Evolutionary conservation across 768 basidiomycete genomes (phyloP).

Genomic region (Tricholoma terreum): DNA sequence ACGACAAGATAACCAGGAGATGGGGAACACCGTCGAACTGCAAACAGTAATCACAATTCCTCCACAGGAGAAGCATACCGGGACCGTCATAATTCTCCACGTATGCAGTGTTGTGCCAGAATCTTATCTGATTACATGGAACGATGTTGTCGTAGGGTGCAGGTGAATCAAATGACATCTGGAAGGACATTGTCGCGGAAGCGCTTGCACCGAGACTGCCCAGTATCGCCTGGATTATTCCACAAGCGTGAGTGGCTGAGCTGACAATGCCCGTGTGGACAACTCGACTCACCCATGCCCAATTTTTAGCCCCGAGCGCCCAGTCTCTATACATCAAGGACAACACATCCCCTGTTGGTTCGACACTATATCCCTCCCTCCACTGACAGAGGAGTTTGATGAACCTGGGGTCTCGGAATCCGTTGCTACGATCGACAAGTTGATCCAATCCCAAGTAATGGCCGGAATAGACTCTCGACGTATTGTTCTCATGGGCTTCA

Average conservation of each 20-base stretch:
- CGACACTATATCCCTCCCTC: conserved; percentile 38
- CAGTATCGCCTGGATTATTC: conserved; percentile 39
- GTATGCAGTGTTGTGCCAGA: conserved; percentile 33
- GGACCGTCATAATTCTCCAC: conserved; percentile 72
- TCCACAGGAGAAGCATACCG: conserved; percentile 45
- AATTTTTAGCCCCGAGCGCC: conserved; percentile 21
- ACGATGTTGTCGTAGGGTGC: conserved; percentile 28
- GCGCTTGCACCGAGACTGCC: conserved; percentile 34
- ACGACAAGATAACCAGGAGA: neutral
- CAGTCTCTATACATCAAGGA: conserved; percentile 28
- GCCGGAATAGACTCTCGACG: conserved; percentile 31
- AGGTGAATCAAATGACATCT: conserved; percentile 34
- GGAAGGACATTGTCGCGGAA: conserved; percentile 31
- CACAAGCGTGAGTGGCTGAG: conserved; percentile 36
- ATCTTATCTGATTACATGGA: neutral
- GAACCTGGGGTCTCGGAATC: conserved; percentile 31
- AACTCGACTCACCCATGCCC: conserved; percentile 4
- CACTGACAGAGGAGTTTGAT: conserved; percentile 34
- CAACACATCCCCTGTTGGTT: conserved; percentile 40
- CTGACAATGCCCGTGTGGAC: neutral
- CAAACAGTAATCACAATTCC: conserved; percentile 16
- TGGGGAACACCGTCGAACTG: conserved; percentile 6
- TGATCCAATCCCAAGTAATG: conserved; percentile 37
- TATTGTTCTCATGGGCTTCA: conserved; percentile 41
- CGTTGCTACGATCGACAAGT: conserved; percentile 30